Percentiles rank a stretch among this genome's conserved stretches.
Conservation (phyloP, 1,139 yeast genomes). For the Lodderomyces oxycetoniae region DNA sequence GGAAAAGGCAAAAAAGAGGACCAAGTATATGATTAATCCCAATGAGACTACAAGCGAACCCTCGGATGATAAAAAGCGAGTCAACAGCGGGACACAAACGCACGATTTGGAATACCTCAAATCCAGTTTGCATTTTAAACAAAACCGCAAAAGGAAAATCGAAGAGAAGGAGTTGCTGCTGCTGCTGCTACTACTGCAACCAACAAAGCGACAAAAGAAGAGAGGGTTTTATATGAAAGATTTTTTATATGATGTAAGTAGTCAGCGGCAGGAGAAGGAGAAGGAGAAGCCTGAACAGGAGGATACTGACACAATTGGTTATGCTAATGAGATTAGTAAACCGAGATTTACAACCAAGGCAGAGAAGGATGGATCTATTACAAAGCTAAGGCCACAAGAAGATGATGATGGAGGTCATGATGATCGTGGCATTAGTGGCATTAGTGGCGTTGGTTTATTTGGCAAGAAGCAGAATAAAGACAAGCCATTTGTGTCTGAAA, state of each 20-base stretch:
- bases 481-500: slow-evolving; percentile 13
- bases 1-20: slow-evolving; percentile 27
- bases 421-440: not conserved
- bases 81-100: slow-evolving; percentile 44
- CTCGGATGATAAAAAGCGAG: slow-evolving; percentile 18
- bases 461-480: slow-evolving; percentile 2
- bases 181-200: slow-evolving; percentile 1
- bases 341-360: slow-evolving; percentile 21
- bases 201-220: slow-evolving; percentile 15
- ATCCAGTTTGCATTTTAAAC: slow-evolving; percentile 15
- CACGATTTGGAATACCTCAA: slow-evolving; percentile 29
- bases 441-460: slow-evolving; percentile 1
- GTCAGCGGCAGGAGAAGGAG: slow-evolving; percentile 3
- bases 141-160: slow-evolving; percentile 3
- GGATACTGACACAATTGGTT: slow-evolving; percentile 23
- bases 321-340: slow-evolving; percentile 28
- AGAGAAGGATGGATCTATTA: slow-evolving; percentile 5
- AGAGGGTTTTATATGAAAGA: slow-evolving; percentile 33
- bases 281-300: slow-evolving; percentile 2
- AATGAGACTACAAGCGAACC: slow-evolving; percentile 28
- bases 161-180: not conserved
- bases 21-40: slow-evolving; percentile 41
- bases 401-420: slow-evolving; percentile 16
- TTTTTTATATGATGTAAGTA: slow-evolving; percentile 31
- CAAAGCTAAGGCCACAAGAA: slow-evolving; percentile 8